A percentile compares a stretch with the other conserved stretches of the same genome.
Conservation (phyloP, 371 early-diverging fungal genomes). For the Mucor saturninus region DNA sequence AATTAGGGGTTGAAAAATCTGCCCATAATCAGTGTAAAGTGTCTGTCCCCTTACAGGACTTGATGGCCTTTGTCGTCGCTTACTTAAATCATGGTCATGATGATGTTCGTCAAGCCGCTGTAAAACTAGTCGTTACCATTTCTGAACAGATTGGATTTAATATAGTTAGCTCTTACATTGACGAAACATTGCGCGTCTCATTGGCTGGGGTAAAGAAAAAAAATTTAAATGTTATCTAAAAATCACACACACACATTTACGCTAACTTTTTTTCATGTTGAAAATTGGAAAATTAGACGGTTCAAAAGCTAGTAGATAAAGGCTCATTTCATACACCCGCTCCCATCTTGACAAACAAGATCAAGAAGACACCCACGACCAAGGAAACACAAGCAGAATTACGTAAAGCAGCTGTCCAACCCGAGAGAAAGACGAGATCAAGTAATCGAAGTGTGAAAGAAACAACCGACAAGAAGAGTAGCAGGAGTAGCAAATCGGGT, state of each 20-base stretch:
- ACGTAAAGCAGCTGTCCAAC: slow-evolving; percentile 18
- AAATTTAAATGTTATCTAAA: background rate
- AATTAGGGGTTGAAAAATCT: slow-evolving; percentile 46
- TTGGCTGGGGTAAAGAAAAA: slow-evolving; percentile 33
- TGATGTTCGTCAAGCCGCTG: slow-evolving; percentile 72
- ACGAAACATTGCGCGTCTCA: slow-evolving; percentile 30
- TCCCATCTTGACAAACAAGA: slow-evolving; percentile 1
- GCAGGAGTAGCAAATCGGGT: background rate
- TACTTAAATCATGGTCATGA: slow-evolving; percentile 66
- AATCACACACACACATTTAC: background rate
- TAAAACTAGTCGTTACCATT: slow-evolving; percentile 59
- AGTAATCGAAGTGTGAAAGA: slow-evolving; percentile 4
- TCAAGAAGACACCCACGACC: slow-evolving; percentile 2
- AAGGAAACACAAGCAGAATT: slow-evolving; percentile 26
- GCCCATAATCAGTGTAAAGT: background rate
- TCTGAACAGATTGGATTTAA: slow-evolving; percentile 44
- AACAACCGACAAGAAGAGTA: background rate
- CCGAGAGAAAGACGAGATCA: slow-evolving; percentile 15
- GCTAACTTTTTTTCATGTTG: background rate
- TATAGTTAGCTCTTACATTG: slow-evolving; percentile 38
- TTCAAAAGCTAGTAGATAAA: slow-evolving; percentile 34
- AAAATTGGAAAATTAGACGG: slow-evolving; percentile 21
- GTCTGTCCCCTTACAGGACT: slow-evolving; percentile 35
- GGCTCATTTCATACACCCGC: slow-evolving; percentile 15
- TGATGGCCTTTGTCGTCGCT: slow-evolving; percentile 65